Base-by-base conservation (phyloP, 306 rosid species). In the Corylus americana region DNA sequence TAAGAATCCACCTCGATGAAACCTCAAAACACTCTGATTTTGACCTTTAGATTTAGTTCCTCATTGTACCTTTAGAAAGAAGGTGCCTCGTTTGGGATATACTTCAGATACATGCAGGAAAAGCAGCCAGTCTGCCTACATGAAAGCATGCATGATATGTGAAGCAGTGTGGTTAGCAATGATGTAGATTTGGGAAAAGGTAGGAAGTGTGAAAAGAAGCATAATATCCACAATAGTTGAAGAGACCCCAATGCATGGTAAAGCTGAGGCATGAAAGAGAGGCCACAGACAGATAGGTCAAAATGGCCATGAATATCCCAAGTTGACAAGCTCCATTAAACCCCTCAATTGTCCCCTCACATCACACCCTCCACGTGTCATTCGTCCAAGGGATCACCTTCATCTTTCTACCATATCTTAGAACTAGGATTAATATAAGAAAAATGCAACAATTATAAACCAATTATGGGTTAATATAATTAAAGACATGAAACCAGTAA, bases 291-390 rank as follows among this genome's bases (percentile, higher is more conserved):
- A 55, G 73, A 76, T 35, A 76, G 85, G 88, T 87, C 88, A 75
- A 27, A 64, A 42, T 70, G 74, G 78, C 73, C 80, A 89, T 89
- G 84, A 81, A 86, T 83, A 80, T 79, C 89, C 87, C 76, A 79
- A 51, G 91, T 90, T 91, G 97, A 90, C 91, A 67, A 86, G 20
- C 77, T 44, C 92, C 92, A 85, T 50, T 78, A 83, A 45, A 69
- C 16, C 78, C 27, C 42, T 44, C 67, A 77, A 44, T 54, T 31
- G 71, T 63, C 39, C 5, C 25, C 25, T 1, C 70, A 5, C 27
- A 63, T 55, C 62, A 45, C 62, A 35, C 51, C 1, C 72, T 67
- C 3, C 51, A 67, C 4, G 4, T 18, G 50, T 42, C 72, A 67
- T 39, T 39, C 51, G 14, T 67, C 25, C 29, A 4, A 67, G 14